A percentile compares a stretch with the other conserved stretches of the same genome.
phyloP scores from a whole-genome alignment of 2,329 filamentous ascomycete genomes.

The Hirsutella thompsonii region DNA sequence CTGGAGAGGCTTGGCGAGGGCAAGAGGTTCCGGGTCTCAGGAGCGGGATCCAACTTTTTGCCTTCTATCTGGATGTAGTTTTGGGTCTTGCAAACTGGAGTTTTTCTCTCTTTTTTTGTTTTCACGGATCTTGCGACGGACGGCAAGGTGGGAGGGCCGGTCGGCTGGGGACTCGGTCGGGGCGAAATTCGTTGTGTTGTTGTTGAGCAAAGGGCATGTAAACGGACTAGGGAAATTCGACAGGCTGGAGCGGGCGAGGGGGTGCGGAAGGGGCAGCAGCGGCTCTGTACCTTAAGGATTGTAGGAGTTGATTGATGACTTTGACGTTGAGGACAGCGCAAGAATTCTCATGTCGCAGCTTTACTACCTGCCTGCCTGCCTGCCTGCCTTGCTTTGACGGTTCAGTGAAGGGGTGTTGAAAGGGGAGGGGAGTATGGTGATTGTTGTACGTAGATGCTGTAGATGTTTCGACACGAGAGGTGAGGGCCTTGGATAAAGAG shows the following conservation, averaged over 20 bases:
- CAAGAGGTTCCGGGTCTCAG: not conserved
- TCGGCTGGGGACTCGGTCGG: constrained; percentile 3
- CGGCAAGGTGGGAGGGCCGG: constrained; percentile 1
- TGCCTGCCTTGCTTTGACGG: too few species aligned
- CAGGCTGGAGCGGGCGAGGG: not conserved
- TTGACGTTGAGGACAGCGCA: not conserved
- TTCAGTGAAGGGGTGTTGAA: too few species aligned
- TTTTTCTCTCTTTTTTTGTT: too few species aligned
- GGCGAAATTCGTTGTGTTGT: too few species aligned
- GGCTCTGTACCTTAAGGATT: constrained; percentile 6
- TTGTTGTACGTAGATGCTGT: too few species aligned
- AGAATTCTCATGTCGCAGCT: not conserved
- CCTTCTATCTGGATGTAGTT: constrained; percentile 24
- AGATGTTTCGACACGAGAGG: too few species aligned
- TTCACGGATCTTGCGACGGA: constrained; percentile 16
- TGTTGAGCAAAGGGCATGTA: constrained; percentile 11
- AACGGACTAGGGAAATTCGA: constrained; percentile 4
- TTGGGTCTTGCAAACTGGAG: constrained; percentile 25
- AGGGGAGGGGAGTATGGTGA: too few species aligned
- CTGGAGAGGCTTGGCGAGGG: not conserved
- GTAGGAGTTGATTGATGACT: constrained; percentile 10
- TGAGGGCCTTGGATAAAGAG: too few species aligned
- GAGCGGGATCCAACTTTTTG: constrained; percentile 2
- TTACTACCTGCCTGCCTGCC: too few species aligned
- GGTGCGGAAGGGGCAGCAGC: constrained; percentile 1